Conservation (phyloP, 495 filamentous ascomycete genomes). For the Staphylotrichum tortipilum region DNA sequence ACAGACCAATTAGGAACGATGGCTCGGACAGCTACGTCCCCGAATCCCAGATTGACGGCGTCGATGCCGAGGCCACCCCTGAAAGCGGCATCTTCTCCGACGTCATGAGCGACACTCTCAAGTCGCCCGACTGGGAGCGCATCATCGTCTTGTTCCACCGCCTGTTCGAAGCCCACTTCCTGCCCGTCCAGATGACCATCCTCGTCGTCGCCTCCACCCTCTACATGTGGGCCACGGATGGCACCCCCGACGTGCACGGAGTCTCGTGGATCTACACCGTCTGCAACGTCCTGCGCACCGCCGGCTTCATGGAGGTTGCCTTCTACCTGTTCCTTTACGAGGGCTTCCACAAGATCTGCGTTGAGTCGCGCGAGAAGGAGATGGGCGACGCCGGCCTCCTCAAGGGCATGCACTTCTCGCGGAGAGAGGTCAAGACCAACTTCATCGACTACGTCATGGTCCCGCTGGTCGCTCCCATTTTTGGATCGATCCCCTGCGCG, state of each 20-base stretch:
- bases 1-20: no score
- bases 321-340: conserved; percentile 55
- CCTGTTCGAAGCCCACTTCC: conserved; percentile 61
- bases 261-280: conserved; percentile 46
- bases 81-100: conserved; percentile 43
- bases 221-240: conserved; percentile 43
- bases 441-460: conserved; percentile 49
- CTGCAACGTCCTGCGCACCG: conserved; percentile 48
- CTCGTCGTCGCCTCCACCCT: conserved; percentile 51
- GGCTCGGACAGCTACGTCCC: conserved; percentile 40
- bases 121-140: conserved; percentile 37
- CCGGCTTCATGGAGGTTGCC: conserved; percentile 51
- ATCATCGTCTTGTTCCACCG: conserved; percentile 47
- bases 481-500: conserved; percentile 51
- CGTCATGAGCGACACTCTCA: conserved; percentile 36
- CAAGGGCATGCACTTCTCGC: conserved; percentile 51
- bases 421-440: conserved; percentile 43
- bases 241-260: conserved; percentile 37
- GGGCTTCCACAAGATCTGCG: conserved; percentile 49
- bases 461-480: conserved; percentile 52
- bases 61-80: conserved; percentile 27
- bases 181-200: conserved; percentile 54
- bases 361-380: conserved; percentile 49
- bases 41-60: conserved; percentile 32
- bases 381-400: conserved; percentile 53